phyloP scores from a whole-genome alignment of 495 filamentous ascomycete genomes.

The Talaromyces proteolyticus region DNA sequence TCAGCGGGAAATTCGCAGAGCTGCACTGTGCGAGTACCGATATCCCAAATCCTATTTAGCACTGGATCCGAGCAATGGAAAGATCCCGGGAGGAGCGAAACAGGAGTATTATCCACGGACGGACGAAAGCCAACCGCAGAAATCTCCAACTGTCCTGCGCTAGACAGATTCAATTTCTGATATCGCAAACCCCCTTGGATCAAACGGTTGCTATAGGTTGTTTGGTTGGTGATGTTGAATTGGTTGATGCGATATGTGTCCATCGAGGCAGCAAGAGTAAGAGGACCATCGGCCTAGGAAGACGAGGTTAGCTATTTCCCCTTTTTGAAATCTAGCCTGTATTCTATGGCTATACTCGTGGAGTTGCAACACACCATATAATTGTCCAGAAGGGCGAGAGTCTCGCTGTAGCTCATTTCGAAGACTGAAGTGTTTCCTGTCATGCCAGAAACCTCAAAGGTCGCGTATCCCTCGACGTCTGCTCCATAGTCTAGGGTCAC shows the following conservation, averaged over 20 bases:
- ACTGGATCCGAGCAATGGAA: slow-evolving; percentile 13
- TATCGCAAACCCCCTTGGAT: slow-evolving; percentile 17
- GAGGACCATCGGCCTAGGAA: slow-evolving; percentile 13
- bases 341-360: too few relatives aligned
- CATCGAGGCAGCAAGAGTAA: slow-evolving; percentile 13
- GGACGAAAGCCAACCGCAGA: slow-evolving; percentile 10
- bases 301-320: too few relatives aligned
- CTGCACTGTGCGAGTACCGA: slow-evolving; percentile 15
- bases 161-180: slow-evolving; percentile 17
- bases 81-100: slow-evolving; percentile 11
- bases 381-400: slow-evolving; percentile 6
- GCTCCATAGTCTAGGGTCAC: slow-evolving; percentile 10
- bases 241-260: slow-evolving; percentile 17
- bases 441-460: slow-evolving; percentile 10
- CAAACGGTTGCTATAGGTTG: slow-evolving; percentile 9
- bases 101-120: slow-evolving; percentile 7
- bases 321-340: too few relatives aligned
- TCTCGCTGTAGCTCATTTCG: slow-evolving; percentile 15
- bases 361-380: slow-evolving; percentile 14
- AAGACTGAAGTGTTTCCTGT: slow-evolving; percentile 13
- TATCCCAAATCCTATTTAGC: slow-evolving; percentile 12
- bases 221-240: slow-evolving; percentile 10
- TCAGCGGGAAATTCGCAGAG: slow-evolving; percentile 11
- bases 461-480: slow-evolving; percentile 13
- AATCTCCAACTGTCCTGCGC: slow-evolving; percentile 11